Evolutionary conservation across 2,329 filamentous ascomycete genomes (phyloP), one percentile per base, ranked within the genome.

Genomic region (Neonectria neomacrospora): DNA sequence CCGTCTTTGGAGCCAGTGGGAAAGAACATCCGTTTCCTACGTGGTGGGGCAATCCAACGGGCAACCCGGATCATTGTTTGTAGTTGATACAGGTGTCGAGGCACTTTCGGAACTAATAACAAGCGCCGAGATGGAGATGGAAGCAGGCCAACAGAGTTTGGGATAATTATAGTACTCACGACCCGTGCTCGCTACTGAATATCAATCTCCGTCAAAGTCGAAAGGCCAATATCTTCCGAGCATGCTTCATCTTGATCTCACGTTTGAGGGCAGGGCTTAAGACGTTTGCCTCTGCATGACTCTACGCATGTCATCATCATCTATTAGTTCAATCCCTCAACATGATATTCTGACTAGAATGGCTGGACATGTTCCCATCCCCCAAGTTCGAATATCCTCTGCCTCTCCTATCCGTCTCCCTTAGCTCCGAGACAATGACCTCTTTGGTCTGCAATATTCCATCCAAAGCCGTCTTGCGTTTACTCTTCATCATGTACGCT

Each of bases 1-100:
- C 72, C 1, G 71, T 73, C 0, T 67, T 66, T 47, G 72, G 72
- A 9, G 71, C 66, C 1, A 68, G 63, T 39, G 72, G 71, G 9
- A 64, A 67, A 9, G 51, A 54, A 41, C 61, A 51, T 5, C 66
- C 67, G 3, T 72, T 72, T 45, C 70, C 70, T 6, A 64, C 54
- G 22, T 47, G 42, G 42, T 47, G 42, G 42, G 42, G 42, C 6
- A 47, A 47, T 47, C 42, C 42, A 26, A 26, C 20, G 10, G 42
- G 42, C 20, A 47, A 28, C 14, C 42, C 42, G 16, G 42, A 47
- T 47, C 42, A 51, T 23, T 51, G 48, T 34, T 34, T 22, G n/a
- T 51, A 41, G 6, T 39, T n/a, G n/a, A 16, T 39, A 18, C 16
- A 39, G 3, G n/a, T 1, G n/a, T 10, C 14, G 5, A 12, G 32